Percentiles rank a stretch among this genome's conserved stretches.
Evolutionary conservation across 2,329 filamentous ascomycete species (phyloP).

Genomic region (Aspergillus sp.): DNA sequence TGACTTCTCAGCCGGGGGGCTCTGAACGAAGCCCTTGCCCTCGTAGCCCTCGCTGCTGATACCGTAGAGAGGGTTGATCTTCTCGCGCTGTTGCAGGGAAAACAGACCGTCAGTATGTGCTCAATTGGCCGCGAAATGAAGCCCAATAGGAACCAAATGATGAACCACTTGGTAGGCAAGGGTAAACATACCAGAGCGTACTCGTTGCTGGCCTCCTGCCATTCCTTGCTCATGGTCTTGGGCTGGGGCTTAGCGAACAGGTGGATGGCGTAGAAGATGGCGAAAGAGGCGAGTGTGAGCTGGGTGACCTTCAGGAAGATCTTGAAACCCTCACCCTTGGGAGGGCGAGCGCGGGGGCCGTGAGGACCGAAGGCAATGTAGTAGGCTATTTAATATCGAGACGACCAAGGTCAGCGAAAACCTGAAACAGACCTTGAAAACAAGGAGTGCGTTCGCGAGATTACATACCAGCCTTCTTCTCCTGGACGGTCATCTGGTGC

Average conservation of each 20-base stretch:
- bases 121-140: constrained; percentile 15
- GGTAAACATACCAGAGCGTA: constrained; percentile 76
- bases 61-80: constrained; percentile 84
- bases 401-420: constrained; percentile 30
- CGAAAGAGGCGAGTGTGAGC: constrained; percentile 69
- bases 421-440: constrained; percentile 12
- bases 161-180: neutral
- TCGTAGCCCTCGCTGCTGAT: constrained; percentile 77
- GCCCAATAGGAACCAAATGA: neutral
- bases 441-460: neutral
- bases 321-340: constrained; percentile 83
- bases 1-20: constrained; percentile 48
- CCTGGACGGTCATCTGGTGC: constrained; percentile 90
- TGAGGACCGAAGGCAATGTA: constrained; percentile 98
- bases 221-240: constrained; percentile 93
- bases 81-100: constrained; percentile 67
- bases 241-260: constrained; percentile 73
- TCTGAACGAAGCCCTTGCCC: constrained; percentile 79
- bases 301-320: constrained; percentile 73
- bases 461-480: constrained; percentile 96
- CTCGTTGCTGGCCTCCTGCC: constrained; percentile 94
- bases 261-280: constrained; percentile 74
- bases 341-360: constrained; percentile 81
- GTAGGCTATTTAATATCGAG: constrained; percentile 70
- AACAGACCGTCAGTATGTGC: constrained; percentile 25